A percentile compares a stretch with the other conserved stretches of the same genome.
These are phyloP conservation scores for Xylaria grammica DNA, from an alignment of 495 filamentous ascomycete genomes.

Conservation along the genomic window DNA sequence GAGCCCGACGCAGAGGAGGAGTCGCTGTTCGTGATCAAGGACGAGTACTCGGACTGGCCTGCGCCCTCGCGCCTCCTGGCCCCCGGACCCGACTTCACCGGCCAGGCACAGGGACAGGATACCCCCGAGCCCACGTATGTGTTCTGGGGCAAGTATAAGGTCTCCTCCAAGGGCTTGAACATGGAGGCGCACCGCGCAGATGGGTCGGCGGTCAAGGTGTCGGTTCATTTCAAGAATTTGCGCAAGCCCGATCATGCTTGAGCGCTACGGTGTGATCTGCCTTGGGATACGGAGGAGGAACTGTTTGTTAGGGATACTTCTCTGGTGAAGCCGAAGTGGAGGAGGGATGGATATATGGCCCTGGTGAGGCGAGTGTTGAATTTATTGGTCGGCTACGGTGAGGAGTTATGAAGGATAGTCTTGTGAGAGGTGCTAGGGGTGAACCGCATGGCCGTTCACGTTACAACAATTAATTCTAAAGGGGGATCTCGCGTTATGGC, in stretches of 20 bases:
- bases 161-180: constrained; percentile 5
- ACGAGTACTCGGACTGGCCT: background rate
- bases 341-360: no score
- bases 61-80: background rate
- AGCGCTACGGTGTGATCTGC: background rate
- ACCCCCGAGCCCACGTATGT: background rate
- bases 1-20: no score
- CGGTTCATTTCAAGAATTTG: constrained; percentile 11
- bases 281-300: no score
- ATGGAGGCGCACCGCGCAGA: constrained; percentile 8
- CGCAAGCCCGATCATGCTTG: background rate
- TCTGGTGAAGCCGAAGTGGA: no score
- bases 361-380: background rate
- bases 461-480: no score
- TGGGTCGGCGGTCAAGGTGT: constrained; percentile 4
- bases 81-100: background rate
- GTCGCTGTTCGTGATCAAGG: background rate
- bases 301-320: no score
- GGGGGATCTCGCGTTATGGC: background rate
- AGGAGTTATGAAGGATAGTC: background rate
- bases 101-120: background rate
- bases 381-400: background rate
- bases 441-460: no score
- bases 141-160: constrained; percentile 1
- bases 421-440: no score